Evolutionary conservation across 371 early-diverging fungal species (phyloP).

Genomic region (Mycotypha africana): DNA sequence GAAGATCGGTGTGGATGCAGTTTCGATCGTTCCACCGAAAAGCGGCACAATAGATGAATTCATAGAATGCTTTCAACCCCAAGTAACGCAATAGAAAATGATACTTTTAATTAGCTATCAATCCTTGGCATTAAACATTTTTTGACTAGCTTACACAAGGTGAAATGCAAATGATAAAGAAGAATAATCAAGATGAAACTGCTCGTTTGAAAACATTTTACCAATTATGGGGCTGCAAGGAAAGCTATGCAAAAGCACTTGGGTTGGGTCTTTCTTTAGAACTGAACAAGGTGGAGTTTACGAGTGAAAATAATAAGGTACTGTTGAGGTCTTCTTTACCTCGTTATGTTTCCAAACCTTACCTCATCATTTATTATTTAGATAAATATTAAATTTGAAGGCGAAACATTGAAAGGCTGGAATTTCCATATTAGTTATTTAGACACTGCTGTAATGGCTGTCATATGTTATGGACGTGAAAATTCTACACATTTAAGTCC

Average conservation of each 20-base stretch:
- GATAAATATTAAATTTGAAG: slow-evolving; percentile 11
- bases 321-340: background rate
- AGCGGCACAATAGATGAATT: slow-evolving; percentile 25
- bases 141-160: slow-evolving; percentile 23
- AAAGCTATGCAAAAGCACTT: slow-evolving; percentile 56
- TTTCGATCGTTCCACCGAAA: slow-evolving; percentile 23
- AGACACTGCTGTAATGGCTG: slow-evolving; percentile 14
- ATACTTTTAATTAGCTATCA: background rate
- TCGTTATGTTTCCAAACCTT: background rate
- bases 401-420: slow-evolving; percentile 9
- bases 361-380: background rate
- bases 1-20: slow-evolving; percentile 51
- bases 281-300: slow-evolving; percentile 35
- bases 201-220: slow-evolving; percentile 37
- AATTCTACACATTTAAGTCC: too few species aligned
- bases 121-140: background rate
- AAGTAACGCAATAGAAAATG: slow-evolving; percentile 16
- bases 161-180: slow-evolving; percentile 23
- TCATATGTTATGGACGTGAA: slow-evolving; percentile 16
- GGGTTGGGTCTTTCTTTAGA: slow-evolving; percentile 54
- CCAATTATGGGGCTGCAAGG: slow-evolving; percentile 56
- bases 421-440: slow-evolving; percentile 18
- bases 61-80: slow-evolving; percentile 27
- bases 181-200: slow-evolving; percentile 2
- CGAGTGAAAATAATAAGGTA: slow-evolving; percentile 8